Evolutionary conservation across 495 filamentous ascomycete genomes (phyloP).

Genomic region (Talaromyces wortmannii): DNA sequence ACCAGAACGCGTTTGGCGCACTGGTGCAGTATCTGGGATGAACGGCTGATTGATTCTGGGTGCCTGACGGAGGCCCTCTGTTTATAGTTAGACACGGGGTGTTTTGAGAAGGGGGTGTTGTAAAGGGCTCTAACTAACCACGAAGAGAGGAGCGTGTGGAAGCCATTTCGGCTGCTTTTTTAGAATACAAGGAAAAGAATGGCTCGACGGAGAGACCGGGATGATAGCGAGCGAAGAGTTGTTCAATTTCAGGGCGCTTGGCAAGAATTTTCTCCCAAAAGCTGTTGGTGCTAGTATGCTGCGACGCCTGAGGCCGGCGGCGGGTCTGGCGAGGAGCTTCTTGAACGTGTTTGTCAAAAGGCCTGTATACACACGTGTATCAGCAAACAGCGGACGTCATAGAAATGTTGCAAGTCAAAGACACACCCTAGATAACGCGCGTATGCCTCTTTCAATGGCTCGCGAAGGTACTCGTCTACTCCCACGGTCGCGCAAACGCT

Average conservation of each 20-base stretch:
- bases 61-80: constrained; percentile 41
- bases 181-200: neutral
- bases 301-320: neutral
- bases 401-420: neutral
- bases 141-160: constrained; percentile 20
- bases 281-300: neutral
- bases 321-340: neutral
- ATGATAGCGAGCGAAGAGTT: neutral
- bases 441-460: neutral
- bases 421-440: neutral
- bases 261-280: neutral
- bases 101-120: constrained; percentile 1
- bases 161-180: constrained; percentile 12
- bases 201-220: neutral
- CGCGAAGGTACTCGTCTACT: neutral
- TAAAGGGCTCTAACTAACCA: constrained; percentile 9
- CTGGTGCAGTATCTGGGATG: constrained; percentile 35
- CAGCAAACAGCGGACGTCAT: no score
- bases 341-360: neutral
- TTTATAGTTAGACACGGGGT: neutral
- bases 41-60: constrained; percentile 42
- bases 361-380: neutral
- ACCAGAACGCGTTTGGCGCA: constrained; percentile 25
- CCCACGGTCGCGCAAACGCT: neutral
- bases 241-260: neutral